Conservation (phyloP, 176 grass and related monocot genomes). For the Canna indica region DNA sequence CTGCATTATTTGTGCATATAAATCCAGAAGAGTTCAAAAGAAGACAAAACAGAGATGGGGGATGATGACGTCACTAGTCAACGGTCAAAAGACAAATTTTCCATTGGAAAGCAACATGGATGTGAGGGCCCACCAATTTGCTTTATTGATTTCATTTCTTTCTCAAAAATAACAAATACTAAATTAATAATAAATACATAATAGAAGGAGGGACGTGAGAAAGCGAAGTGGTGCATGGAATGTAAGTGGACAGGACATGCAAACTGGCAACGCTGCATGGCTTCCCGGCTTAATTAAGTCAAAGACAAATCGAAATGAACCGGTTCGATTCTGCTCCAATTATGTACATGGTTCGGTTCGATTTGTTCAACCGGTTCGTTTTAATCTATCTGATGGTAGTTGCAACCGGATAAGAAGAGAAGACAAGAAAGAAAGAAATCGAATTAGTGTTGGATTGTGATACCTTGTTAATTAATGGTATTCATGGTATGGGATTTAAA, state of each 20-base stretch:
- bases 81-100: not conserved
- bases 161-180: not conserved
- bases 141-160: not conserved
- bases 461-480: not conserved
- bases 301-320: too few relatives aligned
- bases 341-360: not conserved
- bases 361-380: not conserved
- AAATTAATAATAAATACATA: too few relatives aligned
- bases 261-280: too few relatives aligned
- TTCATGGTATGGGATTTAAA: not conserved
- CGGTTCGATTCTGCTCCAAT: too few relatives aligned
- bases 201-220: too few relatives aligned
- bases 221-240: too few relatives aligned
- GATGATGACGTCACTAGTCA: constrained; percentile 1
- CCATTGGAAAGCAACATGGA: not conserved
- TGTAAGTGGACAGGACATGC: too few relatives aligned
- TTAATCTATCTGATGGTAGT: not conserved
- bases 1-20: too few relatives aligned
- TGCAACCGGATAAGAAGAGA: not conserved
- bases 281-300: too few relatives aligned
- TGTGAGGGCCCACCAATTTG: not conserved
- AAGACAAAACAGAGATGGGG: too few relatives aligned
- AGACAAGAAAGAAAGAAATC: not conserved
- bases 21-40: too few relatives aligned
- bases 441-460: not conserved